These are phyloP conservation scores for Pleurotus ostreatus DNA, from an alignment of 768 basidiomycete species.

Conservation along the genomic window DNA sequence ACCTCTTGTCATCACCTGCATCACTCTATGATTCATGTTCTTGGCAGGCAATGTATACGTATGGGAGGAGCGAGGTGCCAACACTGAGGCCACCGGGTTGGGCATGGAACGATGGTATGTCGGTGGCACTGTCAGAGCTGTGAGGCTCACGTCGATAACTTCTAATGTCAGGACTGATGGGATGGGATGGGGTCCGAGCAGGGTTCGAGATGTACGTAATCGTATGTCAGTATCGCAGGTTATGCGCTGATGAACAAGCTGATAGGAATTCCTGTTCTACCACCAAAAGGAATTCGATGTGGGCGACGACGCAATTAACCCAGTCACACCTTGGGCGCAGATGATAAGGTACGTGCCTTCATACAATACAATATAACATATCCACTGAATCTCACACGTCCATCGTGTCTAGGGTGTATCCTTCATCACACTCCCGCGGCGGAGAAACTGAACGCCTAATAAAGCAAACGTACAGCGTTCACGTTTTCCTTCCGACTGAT, in stretches of 20 bases:
- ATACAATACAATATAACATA: background rate
- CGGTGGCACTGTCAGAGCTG: background rate
- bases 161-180: slow-evolving; percentile 41
- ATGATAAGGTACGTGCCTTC: slow-evolving; percentile 54
- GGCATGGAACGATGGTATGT: slow-evolving; percentile 82
- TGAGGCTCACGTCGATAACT: slow-evolving; percentile 9
- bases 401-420: slow-evolving; percentile 22
- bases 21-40: background rate
- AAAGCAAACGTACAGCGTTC: slow-evolving; percentile 84
- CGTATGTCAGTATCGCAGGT: slow-evolving; percentile 24
- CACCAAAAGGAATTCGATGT: slow-evolving; percentile 72
- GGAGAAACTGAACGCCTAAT: slow-evolving; percentile 61
- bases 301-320: slow-evolving; percentile 48
- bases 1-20: background rate
- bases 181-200: slow-evolving; percentile 83
- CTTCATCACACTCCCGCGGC: slow-evolving; percentile 30
- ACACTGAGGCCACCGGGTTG: slow-evolving; percentile 75
- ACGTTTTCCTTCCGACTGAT: slow-evolving; percentile 58
- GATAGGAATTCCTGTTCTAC: slow-evolving; percentile 78
- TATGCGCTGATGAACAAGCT: slow-evolving; percentile 13
- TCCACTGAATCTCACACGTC: slow-evolving; percentile 5
- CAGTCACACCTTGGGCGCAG: slow-evolving; percentile 72
- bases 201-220: slow-evolving; percentile 44
- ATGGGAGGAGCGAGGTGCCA: slow-evolving; percentile 85
- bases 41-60: slow-evolving; percentile 70